phyloP scores from a whole-genome alignment of 345 rosid species.

The Gossypium thurberi region DNA sequence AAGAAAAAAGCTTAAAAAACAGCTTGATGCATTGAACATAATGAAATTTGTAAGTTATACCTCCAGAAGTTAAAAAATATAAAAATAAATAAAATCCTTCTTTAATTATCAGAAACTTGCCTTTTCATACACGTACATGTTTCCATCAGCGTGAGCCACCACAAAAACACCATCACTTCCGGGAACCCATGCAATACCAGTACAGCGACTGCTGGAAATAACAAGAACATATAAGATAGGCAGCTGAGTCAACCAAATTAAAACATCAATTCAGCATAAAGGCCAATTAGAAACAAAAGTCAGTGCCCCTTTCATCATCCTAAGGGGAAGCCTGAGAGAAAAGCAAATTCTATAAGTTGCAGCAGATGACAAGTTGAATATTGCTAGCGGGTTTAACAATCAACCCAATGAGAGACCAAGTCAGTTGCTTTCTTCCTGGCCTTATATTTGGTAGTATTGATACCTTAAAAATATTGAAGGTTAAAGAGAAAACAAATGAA shows the following conservation, averaged over 20 bases:
- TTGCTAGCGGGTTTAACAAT: not conserved
- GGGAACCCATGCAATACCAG: slow-evolving; percentile 90
- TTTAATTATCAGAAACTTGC: slow-evolving; percentile 42
- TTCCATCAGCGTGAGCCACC: slow-evolving; percentile 98
- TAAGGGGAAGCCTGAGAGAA: not conserved
- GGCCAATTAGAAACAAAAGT: slow-evolving; percentile 1
- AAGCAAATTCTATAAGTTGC: not conserved
- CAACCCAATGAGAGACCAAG: not conserved
- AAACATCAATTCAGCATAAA: slow-evolving; percentile 1
- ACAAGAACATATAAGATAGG: slow-evolving; percentile 6
- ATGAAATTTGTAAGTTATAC: slow-evolving; percentile 4
- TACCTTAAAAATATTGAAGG: not conserved
- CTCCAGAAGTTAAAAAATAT: not conserved
- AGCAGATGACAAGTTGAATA: not conserved
- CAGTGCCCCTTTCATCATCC: not conserved
- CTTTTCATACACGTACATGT: slow-evolving; percentile 91
- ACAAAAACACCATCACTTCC: slow-evolving; percentile 91
- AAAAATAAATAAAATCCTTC: not conserved
- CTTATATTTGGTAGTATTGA: not conserved
- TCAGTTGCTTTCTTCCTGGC: not conserved
- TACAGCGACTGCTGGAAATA: slow-evolving; percentile 71
- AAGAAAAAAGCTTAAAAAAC: slow-evolving; percentile 12
- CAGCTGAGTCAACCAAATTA: not conserved
- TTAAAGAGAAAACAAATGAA: not conserved
- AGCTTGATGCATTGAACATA: slow-evolving; percentile 9